Conservation (phyloP, 208 protist species). For the Trichomonas vaginalis region DNA sequence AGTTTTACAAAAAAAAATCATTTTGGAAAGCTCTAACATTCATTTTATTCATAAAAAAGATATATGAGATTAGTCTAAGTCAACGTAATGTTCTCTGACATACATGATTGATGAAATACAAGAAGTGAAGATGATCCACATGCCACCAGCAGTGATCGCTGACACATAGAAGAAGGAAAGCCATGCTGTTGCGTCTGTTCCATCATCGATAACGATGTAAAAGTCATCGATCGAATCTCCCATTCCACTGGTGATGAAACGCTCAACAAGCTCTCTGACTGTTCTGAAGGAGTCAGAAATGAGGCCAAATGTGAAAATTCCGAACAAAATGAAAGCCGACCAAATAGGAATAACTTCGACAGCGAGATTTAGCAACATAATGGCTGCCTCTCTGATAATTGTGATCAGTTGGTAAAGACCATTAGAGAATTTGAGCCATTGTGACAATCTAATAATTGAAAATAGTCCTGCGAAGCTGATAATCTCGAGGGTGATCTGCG, state of each 20-base stretch:
- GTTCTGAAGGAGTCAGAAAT: not conserved
- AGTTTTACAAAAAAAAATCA: too few relatives aligned
- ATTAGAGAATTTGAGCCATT: not conserved
- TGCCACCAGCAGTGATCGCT: not conserved
- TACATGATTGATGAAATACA: not conserved
- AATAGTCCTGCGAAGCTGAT: not conserved
- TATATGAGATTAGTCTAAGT: not conserved
- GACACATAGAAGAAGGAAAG: not conserved
- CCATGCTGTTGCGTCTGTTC: not conserved
- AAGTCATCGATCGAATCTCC: slow-evolving; percentile 9
- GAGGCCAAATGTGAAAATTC: not conserved
- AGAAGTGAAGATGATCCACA: slow-evolving; percentile 13
- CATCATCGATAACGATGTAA: slow-evolving; percentile 1
- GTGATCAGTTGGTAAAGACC: not conserved
- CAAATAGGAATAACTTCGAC: not conserved
- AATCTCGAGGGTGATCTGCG: not conserved
- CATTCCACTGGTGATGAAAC: not conserved
- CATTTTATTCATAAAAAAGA: too few relatives aligned
- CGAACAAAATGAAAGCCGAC: not conserved
- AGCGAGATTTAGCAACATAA: not conserved
- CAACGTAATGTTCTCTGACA: not conserved
- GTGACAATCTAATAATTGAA: not conserved
- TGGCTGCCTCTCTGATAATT: not conserved
- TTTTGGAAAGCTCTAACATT: too few relatives aligned
- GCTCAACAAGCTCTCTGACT: not conserved